Percentiles rank a stretch among this genome's conserved stretches.
These are phyloP conservation scores for Exophiala dermatitidis DNA, from an alignment of 2,329 filamentous ascomycete genomes.

Conservation along the genomic window DNA sequence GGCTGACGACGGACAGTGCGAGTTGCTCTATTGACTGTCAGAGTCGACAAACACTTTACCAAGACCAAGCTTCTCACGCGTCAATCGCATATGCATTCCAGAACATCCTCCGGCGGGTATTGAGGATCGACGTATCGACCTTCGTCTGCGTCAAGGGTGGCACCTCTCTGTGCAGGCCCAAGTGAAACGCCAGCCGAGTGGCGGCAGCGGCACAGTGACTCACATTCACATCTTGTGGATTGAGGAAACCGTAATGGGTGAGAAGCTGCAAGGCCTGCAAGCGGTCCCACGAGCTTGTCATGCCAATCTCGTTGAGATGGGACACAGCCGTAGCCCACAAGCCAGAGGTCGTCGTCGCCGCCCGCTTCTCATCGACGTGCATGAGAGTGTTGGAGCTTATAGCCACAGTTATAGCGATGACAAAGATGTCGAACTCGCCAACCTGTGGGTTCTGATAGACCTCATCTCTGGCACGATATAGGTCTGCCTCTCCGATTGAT, in stretches of 20 bases:
- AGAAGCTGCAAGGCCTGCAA: slow-evolving; percentile 14
- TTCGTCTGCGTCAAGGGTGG: neutral
- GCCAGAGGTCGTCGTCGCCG: slow-evolving; percentile 6
- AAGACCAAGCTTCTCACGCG: neutral
- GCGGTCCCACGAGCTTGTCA: slow-evolving; percentile 2
- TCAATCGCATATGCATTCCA: slow-evolving; percentile 16
- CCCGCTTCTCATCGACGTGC: slow-evolving; percentile 10
- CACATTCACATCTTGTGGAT: slow-evolving; percentile 9
- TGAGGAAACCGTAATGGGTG: slow-evolving; percentile 14
- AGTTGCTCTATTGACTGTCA: slow-evolving; percentile 3
- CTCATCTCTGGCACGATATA: slow-evolving; percentile 6
- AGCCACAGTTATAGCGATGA: slow-evolving; percentile 11
- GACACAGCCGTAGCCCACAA: slow-evolving; percentile 11
- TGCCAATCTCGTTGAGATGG: slow-evolving; percentile 2
- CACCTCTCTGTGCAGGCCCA: slow-evolving; percentile 10
- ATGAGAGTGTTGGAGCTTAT: slow-evolving; percentile 17
- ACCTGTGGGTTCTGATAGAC: slow-evolving; percentile 6
- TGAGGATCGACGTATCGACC: neutral
- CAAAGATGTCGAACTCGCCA: slow-evolving; percentile 6
- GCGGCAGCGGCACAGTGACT: slow-evolving; percentile 11
- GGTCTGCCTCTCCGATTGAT: slow-evolving; percentile 7
- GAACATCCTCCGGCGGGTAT: slow-evolving; percentile 9
- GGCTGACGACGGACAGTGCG: slow-evolving; percentile 8
- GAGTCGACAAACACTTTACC: neutral
- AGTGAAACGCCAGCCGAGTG: slow-evolving; percentile 6